Base-by-base conservation (phyloP, 495 filamentous ascomycete species). In the Neurospora sp. region DNA sequence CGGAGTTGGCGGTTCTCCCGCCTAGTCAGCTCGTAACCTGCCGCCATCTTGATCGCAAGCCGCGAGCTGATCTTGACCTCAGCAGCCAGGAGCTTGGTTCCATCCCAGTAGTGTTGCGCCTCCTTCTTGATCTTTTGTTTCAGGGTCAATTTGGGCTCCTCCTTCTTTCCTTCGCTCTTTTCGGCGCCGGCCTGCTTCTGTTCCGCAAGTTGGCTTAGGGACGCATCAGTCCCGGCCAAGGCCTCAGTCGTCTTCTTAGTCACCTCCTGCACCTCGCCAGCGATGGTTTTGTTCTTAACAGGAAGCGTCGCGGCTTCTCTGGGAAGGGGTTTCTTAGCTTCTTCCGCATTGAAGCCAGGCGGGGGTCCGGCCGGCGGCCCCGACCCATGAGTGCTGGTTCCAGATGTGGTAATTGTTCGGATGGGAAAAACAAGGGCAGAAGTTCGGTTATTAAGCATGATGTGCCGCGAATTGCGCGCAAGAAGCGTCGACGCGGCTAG, bases 71-170 rank as follows among this genome's bases (percentile, higher is more conserved):
- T 99, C 81, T 85, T 91, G 72, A 98, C 91, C 83, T 99, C 96
- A 1, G 92, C 92, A 35, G 92, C 93, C 76, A 99, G 86, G 74
- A 99, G 85, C 82, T 99, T 99, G n/a, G 94, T 99, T 44, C 96
- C 96, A 86, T 99, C 96, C 96, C 96, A 98, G 84, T 98, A 99
- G 81, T 99, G 96, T 74, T 90, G 88, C 18, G 86, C 85, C 79
- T 98, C 96, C 79, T 93, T 92, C 87, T 97, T 98, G 76, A 98
- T 87, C 85, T 94, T 97, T 79, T 98, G 93, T 81, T 88, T 89
- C 4, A 98, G 45, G 0, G 96, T 97, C 83, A 97, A 84, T 79
- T 91, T 86, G 79, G 91, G 85, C 72, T 92, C 92, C 80, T 94
- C 91, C 81, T 95, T 93, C 81, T 90, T 89, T 71, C 88, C 82